Base-by-base conservation (phyloP, 345 rosid genomes). In the Eutrema japonicum region DNA sequence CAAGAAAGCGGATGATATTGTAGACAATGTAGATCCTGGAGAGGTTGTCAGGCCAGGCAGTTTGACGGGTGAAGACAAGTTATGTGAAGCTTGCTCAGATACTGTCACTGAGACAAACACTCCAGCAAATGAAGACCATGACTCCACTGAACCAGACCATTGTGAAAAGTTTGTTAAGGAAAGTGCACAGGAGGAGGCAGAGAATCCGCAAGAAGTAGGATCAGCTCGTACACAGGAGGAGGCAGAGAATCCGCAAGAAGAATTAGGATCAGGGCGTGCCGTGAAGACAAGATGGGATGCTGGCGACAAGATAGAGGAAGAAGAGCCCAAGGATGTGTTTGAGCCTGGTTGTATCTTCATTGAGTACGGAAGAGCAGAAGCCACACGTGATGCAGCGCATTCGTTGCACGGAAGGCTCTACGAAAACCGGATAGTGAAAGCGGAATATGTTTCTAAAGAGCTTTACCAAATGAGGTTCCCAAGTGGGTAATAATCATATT, bases 331-430 rank as follows among this genome's bases (percentile, higher is more conserved):
- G 54, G 37, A 40, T 16, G 60, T 82, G 56, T 89, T 90, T 49
- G 93, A 92, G 76, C 54, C 66, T 5, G 97, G 96, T 13, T 79
- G 82, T 70, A 87, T 96, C 47, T 81, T 87, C 63, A 92, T 96
- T 35, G 95, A 92, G 80, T 96, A 82, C 54, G 52, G 83, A 70
- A 90, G 97, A 88, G 74, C 82, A 11, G 97, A 89, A 83, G 86
- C 89, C 10, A 76, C 95, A 14, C 72, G 91, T 49, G 76, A 11
- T 35, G 96, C 97, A 6, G 99, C 91, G 8, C 91, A 89, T 73
- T 78, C 84, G 53, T 77, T 92, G 81, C 94, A 88, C 11, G 93
- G 96, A 58, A 83, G 97, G 13, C 77, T 75, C 51, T 92, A 85
- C 68, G 86, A 80, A 10, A 87, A 79, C 48, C 87, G 83, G 57